Conservation (phyloP, 257 asterid species). For the Nicotiana paniculata region DNA sequence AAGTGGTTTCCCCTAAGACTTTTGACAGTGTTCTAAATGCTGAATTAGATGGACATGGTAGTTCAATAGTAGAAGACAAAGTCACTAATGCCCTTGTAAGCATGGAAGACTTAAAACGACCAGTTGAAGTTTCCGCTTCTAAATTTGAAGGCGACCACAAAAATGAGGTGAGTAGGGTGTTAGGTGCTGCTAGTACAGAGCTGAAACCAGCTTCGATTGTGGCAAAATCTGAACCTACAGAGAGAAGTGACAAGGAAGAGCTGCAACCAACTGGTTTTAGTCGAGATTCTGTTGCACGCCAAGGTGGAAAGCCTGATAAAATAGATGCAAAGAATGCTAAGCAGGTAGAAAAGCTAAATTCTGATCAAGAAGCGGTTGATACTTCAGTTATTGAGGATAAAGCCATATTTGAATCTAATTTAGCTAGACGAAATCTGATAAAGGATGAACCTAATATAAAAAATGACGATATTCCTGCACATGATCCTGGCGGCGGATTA, state of each 20-base stretch:
- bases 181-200: slow-evolving; percentile 9
- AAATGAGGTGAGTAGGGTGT: slow-evolving; percentile 9
- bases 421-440: neutral
- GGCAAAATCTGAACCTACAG: slow-evolving; percentile 17
- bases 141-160: slow-evolving; percentile 16
- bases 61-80: slow-evolving; percentile 3
- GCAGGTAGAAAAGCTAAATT: slow-evolving; percentile 6
- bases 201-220: slow-evolving; percentile 4
- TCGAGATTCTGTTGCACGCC: slow-evolving; percentile 7
- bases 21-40: slow-evolving; percentile 12
- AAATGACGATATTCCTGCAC: neutral
- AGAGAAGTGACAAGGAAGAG: slow-evolving; percentile 14
- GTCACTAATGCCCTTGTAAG: neutral
- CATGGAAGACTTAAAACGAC: slow-evolving; percentile 10
- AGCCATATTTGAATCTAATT: slow-evolving; percentile 3
- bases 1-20: slow-evolving; percentile 6
- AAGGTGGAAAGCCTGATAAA: slow-evolving; percentile 12
- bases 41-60: slow-evolving; percentile 3
- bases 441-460: slow-evolving; percentile 9
- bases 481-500: slow-evolving; percentile 2
- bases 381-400: slow-evolving; percentile 4
- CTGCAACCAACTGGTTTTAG: slow-evolving; percentile 10
- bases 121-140: slow-evolving; percentile 11
- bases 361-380: neutral
- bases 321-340: neutral